Percentiles rank a stretch among this genome's conserved stretches.
phyloP scores from a whole-genome alignment of 1,284 basidiomycete genomes.

The Rhodotorula glutinis region DNA sequence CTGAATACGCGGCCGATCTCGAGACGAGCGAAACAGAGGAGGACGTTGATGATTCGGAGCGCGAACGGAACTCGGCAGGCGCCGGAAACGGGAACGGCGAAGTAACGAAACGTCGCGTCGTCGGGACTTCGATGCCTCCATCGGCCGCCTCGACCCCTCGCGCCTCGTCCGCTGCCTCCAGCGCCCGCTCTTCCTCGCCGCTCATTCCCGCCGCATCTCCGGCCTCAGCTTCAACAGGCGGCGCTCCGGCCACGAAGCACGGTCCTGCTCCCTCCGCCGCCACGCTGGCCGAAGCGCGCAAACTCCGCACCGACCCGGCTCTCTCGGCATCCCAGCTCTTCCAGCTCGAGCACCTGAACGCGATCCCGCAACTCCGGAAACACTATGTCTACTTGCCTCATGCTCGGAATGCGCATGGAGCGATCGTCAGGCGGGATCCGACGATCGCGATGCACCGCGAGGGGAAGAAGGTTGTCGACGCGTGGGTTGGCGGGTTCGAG shows the following conservation, averaged over 20 bases:
- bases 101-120: no score
- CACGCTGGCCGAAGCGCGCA: neutral
- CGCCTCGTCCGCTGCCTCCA: neutral
- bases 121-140: no score
- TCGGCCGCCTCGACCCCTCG: no score
- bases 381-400: conserved; percentile 37
- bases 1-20: conserved; percentile 26
- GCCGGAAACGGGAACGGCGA: no score
- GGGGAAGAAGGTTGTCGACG: conserved; percentile 35
- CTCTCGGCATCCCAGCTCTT: conserved; percentile 31
- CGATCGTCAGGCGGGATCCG: conserved; percentile 34
- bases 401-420: conserved; percentile 36
- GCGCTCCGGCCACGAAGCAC: no score
- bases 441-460: conserved; percentile 22
- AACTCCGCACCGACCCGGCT: conserved; percentile 30
- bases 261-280: neutral
- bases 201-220: neutral
- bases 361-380: conserved; percentile 35
- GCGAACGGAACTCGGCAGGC: neutral
- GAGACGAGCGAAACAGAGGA: neutral
- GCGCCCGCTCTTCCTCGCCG: neutral
- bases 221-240: neutral
- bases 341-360: conserved; percentile 35
- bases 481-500: conserved; percentile 31
- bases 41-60: neutral